Conservation (phyloP, 768 basidiomycete species). For the Tylopilus balloui region DNA sequence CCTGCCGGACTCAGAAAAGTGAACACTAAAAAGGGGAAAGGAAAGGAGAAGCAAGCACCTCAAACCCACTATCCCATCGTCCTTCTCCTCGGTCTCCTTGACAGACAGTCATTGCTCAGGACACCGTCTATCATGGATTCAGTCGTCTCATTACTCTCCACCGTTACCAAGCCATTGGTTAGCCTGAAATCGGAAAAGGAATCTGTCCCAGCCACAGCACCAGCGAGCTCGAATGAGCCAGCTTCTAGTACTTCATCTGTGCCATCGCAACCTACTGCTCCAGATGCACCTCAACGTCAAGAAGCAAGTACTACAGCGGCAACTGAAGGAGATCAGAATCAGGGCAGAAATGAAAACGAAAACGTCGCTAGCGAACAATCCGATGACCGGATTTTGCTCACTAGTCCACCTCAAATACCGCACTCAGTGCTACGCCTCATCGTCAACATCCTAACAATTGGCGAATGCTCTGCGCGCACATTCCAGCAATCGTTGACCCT, state of each 20-base stretch:
- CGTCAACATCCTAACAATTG: conserved; percentile 95
- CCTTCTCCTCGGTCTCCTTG: conserved; percentile 80
- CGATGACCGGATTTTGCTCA: conserved; percentile 49
- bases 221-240: conserved; percentile 15
- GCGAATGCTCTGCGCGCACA: conserved; percentile 94
- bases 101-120: conserved; percentile 79
- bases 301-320: conserved; percentile 15
- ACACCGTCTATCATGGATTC: conserved; percentile 92
- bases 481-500: conserved; percentile 90
- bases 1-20: conserved; percentile 69
- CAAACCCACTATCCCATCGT: conserved; percentile 91
- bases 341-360: conserved; percentile 23
- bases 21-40: conserved; percentile 84
- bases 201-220: conserved; percentile 19
- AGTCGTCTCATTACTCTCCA: conserved; percentile 81
- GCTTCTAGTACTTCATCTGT: conserved; percentile 4
- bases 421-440: conserved; percentile 82
- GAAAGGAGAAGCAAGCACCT: conserved; percentile 81
- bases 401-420: conserved; percentile 81
- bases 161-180: conserved; percentile 79
- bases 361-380: conserved; percentile 15
- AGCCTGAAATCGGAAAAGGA: conserved; percentile 53
- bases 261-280: neutral
- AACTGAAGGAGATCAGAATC: conserved; percentile 18
- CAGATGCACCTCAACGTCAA: conserved; percentile 11